phyloP scores from a whole-genome alignment of 805 yeast species.

The Lipomyces yamadae region DNA sequence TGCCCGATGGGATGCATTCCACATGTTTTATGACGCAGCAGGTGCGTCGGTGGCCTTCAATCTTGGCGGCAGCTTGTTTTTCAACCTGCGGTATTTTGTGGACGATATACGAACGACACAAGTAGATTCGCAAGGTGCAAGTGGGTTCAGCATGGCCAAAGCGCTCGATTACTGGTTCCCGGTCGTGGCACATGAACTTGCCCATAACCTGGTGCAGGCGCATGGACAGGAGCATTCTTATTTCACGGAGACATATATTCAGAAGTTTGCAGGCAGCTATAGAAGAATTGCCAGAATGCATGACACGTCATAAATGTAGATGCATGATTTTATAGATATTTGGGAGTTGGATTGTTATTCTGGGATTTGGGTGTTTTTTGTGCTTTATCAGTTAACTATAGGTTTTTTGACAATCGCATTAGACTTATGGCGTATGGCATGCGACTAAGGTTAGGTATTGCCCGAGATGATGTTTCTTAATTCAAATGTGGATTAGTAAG shows the following conservation, averaged over 20 bases:
- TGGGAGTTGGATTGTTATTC: not conserved
- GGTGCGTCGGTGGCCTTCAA: slow-evolving; percentile 48
- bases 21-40: slow-evolving; percentile 42
- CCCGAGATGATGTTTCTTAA: not conserved
- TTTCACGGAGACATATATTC: slow-evolving; percentile 45
- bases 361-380: not conserved
- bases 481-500: no score
- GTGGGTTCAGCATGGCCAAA: slow-evolving; percentile 23
- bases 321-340: not conserved
- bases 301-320: not conserved
- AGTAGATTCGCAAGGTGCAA: not conserved
- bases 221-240: slow-evolving; percentile 49
- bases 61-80: slow-evolving; percentile 46
- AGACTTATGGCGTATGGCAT: not conserved
- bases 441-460: not conserved
- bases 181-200: slow-evolving; percentile 50
- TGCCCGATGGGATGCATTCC: slow-evolving; percentile 39
- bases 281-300: slow-evolving; percentile 15
- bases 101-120: slow-evolving; percentile 27
- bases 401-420: not conserved
- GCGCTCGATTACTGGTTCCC: slow-evolving; percentile 48
- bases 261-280: slow-evolving; percentile 36
- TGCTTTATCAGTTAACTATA: not conserved
- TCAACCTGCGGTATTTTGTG: slow-evolving; percentile 44
- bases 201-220: slow-evolving; percentile 46